These are phyloP conservation scores for Suaeda aralocaspica DNA, from an alignment of 148 eudicot genomes.

Conservation along the genomic window DNA sequence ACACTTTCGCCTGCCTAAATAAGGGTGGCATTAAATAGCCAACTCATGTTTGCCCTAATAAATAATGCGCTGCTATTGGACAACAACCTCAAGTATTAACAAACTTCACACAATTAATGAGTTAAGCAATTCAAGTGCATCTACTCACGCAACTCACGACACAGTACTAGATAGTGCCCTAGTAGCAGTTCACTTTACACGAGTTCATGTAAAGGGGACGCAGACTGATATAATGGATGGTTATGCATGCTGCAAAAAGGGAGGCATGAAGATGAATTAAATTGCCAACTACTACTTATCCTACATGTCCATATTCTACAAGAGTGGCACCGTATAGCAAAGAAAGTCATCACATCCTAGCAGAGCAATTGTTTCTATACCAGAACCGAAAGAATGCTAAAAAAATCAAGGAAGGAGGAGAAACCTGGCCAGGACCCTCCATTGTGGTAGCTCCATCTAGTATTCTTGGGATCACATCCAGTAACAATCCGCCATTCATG, in stretches of 20 bases:
- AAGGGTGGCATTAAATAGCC: too few relatives aligned
- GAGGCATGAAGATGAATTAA: neutral
- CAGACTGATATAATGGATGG: neutral
- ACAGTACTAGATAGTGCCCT: too few relatives aligned
- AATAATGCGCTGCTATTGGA: too few relatives aligned
- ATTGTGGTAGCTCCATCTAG: constrained; percentile 98
- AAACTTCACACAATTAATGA: too few relatives aligned
- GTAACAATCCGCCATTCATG: constrained; percentile 97
- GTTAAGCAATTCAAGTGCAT: too few relatives aligned
- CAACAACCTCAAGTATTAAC: too few relatives aligned
- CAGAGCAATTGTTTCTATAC: neutral
- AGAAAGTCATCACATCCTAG: neutral
- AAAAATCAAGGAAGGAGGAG: constrained; percentile 16
- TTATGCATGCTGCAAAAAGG: neutral
- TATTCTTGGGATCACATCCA: constrained; percentile 97
- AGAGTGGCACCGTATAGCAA: neutral
- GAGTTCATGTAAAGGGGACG: too few relatives aligned
- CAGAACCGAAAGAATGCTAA: neutral
- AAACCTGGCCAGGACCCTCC: constrained; percentile 99
- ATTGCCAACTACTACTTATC: neutral
- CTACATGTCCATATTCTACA: neutral
- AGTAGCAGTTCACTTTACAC: too few relatives aligned
- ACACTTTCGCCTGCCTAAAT: too few relatives aligned
- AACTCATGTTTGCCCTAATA: too few relatives aligned
- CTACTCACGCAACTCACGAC: too few relatives aligned